Evolutionary conservation across 768 basidiomycete genomes (phyloP).

Genomic region (Leccinum barrowsii): DNA sequence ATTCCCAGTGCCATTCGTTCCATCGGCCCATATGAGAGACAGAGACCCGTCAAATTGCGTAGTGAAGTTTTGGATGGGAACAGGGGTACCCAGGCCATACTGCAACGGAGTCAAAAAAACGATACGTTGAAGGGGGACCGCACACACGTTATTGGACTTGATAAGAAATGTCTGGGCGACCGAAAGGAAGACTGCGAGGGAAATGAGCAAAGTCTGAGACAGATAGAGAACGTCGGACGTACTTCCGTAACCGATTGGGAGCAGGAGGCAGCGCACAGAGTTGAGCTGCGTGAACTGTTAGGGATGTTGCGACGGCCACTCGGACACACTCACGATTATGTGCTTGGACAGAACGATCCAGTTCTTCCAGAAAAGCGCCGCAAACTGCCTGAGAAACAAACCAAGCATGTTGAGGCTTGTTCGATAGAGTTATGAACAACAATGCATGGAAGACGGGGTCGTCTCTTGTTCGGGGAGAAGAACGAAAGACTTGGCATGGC

Average conservation of each 20-base stretch:
- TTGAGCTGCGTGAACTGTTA: conserved; percentile 43
- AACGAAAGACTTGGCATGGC: neutral
- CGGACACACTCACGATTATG: conserved; percentile 47
- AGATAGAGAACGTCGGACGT: neutral
- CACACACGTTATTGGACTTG: conserved; percentile 55
- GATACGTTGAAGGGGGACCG: neutral
- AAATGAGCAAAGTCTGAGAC: neutral
- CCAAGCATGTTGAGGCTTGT: conserved; percentile 15
- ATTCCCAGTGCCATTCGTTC: conserved; percentile 50
- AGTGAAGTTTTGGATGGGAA: conserved; percentile 45
- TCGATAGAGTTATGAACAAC: neutral
- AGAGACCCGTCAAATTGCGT: conserved; percentile 51
- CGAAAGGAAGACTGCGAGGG: conserved; percentile 48
- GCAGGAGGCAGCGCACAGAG: conserved; percentile 55
- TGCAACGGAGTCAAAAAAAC: conserved; percentile 20
- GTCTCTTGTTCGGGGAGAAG: neutral
- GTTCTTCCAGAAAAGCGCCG: conserved; percentile 65
- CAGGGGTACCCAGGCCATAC: conserved; percentile 62
- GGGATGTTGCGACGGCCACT: neutral
- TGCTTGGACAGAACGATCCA: conserved; percentile 70
- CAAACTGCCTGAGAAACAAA: conserved; percentile 61
- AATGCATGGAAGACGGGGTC: neutral
- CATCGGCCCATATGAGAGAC: conserved; percentile 65
- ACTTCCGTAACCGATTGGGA: conserved; percentile 60
- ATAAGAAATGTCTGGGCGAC: conserved; percentile 58